These are phyloP conservation scores for Backusella westeae DNA, from an alignment of 192 early-diverging fungal genomes.

Conservation along the genomic window DNA sequence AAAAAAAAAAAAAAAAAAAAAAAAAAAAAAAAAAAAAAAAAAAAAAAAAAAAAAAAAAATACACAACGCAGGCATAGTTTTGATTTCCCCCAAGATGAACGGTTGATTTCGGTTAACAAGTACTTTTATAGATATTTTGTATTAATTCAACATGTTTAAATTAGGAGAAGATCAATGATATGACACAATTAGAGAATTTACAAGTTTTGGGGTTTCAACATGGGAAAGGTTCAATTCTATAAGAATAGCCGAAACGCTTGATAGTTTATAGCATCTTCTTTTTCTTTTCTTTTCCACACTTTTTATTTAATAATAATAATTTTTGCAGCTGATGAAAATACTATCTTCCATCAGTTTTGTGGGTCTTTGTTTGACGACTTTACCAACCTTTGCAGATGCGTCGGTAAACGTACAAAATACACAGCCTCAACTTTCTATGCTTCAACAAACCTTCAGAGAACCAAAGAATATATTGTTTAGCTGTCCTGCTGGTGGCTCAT, in stretches of 20 bases:
- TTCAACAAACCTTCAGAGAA: background rate
- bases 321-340: background rate
- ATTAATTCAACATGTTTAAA: background rate
- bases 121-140: background rate
- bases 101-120: background rate
- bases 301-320: background rate
- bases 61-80: background rate
- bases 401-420: background rate
- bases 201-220: background rate
- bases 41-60: too few species aligned
- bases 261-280: background rate
- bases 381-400: background rate
- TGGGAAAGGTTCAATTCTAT: background rate
- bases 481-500: constrained; percentile 12
- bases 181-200: background rate
- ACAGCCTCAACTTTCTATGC: background rate
- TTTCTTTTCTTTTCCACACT: background rate
- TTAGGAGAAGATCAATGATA: background rate
- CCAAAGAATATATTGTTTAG: constrained; percentile 20
- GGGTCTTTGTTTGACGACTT: background rate
- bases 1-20: too few species aligned
- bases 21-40: too few species aligned
- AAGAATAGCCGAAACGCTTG: background rate
- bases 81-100: background rate
- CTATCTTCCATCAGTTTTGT: background rate